Percentiles rank a stretch among this genome's conserved stretches.
These are phyloP conservation scores for Rhodotorula taiwanensis DNA, from an alignment of 768 basidiomycete genomes.

Conservation along the genomic window DNA sequence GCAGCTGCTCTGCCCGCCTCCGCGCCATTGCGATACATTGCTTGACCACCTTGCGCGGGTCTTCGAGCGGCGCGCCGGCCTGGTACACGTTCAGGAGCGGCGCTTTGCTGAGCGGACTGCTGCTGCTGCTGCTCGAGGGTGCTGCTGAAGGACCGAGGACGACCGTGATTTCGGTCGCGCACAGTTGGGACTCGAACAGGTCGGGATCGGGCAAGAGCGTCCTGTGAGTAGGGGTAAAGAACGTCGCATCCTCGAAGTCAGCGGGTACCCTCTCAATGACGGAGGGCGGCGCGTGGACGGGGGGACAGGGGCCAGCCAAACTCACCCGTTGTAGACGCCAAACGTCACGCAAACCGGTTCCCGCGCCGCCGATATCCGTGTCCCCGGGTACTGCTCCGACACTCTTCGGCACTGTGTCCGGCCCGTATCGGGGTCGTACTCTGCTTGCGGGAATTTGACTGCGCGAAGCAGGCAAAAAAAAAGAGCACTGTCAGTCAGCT, in stretches of 20 bases:
- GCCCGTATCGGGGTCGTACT: slow-evolving; percentile 15
- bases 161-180: slow-evolving; percentile 64
- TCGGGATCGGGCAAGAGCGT: slow-evolving; percentile 74
- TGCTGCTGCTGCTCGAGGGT: not conserved
- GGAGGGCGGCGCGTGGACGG: not conserved
- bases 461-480: slow-evolving; percentile 25
- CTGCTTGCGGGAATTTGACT: slow-evolving; percentile 24
- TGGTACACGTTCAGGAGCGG: slow-evolving; percentile 48
- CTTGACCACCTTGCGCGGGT: slow-evolving; percentile 40
- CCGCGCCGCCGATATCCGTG: slow-evolving; percentile 52
- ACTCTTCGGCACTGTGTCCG: slow-evolving; percentile 22
- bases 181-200: slow-evolving; percentile 79
- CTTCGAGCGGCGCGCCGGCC: slow-evolving; percentile 38
- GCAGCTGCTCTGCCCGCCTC: slow-evolving; percentile 32
- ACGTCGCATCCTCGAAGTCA: no score
- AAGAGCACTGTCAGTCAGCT: slow-evolving; percentile 63
- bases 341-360: slow-evolving; percentile 54
- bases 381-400: slow-evolving; percentile 45
- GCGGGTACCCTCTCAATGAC: not conserved
- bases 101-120: slow-evolving; percentile 44
- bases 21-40: slow-evolving; percentile 39
- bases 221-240: slow-evolving; percentile 47
- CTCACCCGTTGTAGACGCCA: slow-evolving; percentile 75
- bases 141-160: slow-evolving; percentile 50
- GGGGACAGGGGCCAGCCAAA: slow-evolving; percentile 16